A percentile compares a stretch with the other conserved stretches of the same genome.
Evolutionary conservation across 2,329 filamentous ascomycete genomes (phyloP).

Genomic region (Bipolaris victoriae): DNA sequence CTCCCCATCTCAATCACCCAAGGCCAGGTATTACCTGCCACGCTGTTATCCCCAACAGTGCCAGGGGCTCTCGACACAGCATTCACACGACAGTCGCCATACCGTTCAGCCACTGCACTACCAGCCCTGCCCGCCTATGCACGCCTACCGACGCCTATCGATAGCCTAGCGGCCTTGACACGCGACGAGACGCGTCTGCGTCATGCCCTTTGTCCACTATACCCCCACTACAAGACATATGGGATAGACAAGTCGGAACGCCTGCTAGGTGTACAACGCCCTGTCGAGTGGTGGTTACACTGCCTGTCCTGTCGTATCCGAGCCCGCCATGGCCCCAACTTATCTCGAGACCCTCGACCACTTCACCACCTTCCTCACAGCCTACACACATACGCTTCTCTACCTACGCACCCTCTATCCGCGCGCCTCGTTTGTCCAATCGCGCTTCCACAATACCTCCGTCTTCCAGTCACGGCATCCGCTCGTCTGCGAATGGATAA

Average conservation of each 20-base stretch:
- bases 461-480: constrained; percentile 88
- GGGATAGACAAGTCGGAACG: neutral
- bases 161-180: constrained; percentile 6
- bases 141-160: neutral
- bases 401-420: constrained; percentile 85
- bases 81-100: constrained; percentile 7
- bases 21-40: constrained; percentile 8
- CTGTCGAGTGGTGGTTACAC: neutral
- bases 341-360: constrained; percentile 63
- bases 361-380: constrained; percentile 80
- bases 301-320: neutral
- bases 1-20: neutral
- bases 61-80: constrained; percentile 7
- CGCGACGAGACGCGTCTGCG: constrained; percentile 20
- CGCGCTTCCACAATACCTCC: constrained; percentile 81
- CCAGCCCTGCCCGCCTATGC: neutral
- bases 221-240: no score
- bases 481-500: constrained; percentile 83
- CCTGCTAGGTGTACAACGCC: neutral
- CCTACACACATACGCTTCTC: constrained; percentile 84
- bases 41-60: constrained; percentile 12
- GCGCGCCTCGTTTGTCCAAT: constrained; percentile 74
- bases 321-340: constrained; percentile 34
- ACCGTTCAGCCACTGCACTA: constrained; percentile 1
- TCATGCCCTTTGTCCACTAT: neutral